phyloP scores from a whole-genome alignment of 2,329 filamentous ascomycete genomes.

The Colletotrichum endophyticum region DNA sequence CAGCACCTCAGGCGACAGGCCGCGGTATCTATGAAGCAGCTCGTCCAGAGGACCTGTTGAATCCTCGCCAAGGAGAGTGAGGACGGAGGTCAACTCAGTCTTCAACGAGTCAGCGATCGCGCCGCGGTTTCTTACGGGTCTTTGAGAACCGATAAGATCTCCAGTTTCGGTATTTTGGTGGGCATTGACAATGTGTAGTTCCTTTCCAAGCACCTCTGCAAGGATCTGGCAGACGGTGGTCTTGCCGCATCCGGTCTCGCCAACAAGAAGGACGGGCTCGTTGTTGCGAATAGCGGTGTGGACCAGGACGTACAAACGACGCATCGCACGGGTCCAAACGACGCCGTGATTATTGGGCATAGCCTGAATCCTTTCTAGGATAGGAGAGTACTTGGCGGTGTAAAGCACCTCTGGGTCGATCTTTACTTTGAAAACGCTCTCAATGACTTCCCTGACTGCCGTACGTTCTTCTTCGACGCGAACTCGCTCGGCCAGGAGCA shows the following conservation, averaged over 20 bases:
- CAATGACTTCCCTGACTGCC: slow-evolving; percentile 86
- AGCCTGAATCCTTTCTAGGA: slow-evolving; percentile 53
- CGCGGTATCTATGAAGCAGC: slow-evolving; percentile 64
- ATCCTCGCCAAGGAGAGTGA: slow-evolving; percentile 46
- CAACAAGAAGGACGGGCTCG: slow-evolving; percentile 92
- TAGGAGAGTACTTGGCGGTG: slow-evolving; percentile 59
- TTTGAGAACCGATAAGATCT: slow-evolving; percentile 93
- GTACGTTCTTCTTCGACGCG: slow-evolving; percentile 86
- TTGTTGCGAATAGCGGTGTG: slow-evolving; percentile 84
- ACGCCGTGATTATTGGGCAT: slow-evolving; percentile 65
- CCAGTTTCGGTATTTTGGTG: slow-evolving; percentile 99
- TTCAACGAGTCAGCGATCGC: slow-evolving; percentile 71
- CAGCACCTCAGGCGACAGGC: slow-evolving; percentile 48
- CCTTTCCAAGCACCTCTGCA: slow-evolving; percentile 77
- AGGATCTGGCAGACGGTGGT: slow-evolving; percentile 95
- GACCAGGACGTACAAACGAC: slow-evolving; percentile 88
- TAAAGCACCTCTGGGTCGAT: slow-evolving; percentile 81
- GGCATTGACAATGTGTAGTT: slow-evolving; percentile 90
- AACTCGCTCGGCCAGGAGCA: slow-evolving; percentile 94
- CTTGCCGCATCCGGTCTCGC: slow-evolving; percentile 97
- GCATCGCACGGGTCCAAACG: slow-evolving; percentile 96
- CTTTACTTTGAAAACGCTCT: slow-evolving; percentile 85
- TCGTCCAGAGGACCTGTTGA: slow-evolving; percentile 52
- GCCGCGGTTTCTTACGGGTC: slow-evolving; percentile 85
- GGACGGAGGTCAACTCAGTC: slow-evolving; percentile 59